Conservation (phyloP, 805 yeast genomes). For the Ogataea chonburiensis region DNA sequence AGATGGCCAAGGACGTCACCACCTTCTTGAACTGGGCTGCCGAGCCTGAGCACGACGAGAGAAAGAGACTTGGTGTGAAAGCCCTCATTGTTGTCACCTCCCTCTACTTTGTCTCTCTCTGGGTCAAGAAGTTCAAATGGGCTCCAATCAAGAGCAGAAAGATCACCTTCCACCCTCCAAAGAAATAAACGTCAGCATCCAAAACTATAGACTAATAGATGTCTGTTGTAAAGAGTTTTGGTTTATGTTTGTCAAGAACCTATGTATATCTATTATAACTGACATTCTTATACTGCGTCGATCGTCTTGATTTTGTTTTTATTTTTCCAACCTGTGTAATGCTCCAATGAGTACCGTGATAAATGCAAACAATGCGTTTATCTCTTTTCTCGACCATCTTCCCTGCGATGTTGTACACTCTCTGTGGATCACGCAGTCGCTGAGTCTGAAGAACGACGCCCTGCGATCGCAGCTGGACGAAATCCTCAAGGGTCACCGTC, state of each 20-base stretch:
- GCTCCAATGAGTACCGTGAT: slow-evolving; percentile 28
- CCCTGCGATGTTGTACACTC: slow-evolving; percentile 40
- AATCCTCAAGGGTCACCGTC: slow-evolving; percentile 4
- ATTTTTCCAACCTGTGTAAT: slow-evolving; percentile 2
- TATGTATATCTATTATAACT: slow-evolving; percentile 13
- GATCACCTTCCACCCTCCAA: slow-evolving; percentile 90
- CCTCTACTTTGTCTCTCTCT: slow-evolving; percentile 76
- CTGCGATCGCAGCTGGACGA: slow-evolving; percentile 12
- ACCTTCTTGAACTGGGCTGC: slow-evolving; percentile 97
- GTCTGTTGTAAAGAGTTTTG: slow-evolving; percentile 12
- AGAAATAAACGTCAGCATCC: slow-evolving; percentile 42
- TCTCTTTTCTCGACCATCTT: slow-evolving; percentile 38
- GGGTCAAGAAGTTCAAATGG: slow-evolving; percentile 99
- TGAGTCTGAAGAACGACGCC: slow-evolving; percentile 27
- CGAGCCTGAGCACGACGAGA: slow-evolving; percentile 97
- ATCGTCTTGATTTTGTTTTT: slow-evolving; percentile 5
- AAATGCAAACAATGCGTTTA: slow-evolving; percentile 35
- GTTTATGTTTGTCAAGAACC: slow-evolving; percentile 10
- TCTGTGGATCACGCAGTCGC: slow-evolving; percentile 37
- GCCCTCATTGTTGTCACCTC: slow-evolving; percentile 78
- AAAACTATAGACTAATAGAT: slow-evolving; percentile 12
- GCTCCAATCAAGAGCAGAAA: slow-evolving; percentile 92
- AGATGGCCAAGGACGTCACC: slow-evolving; percentile 98
- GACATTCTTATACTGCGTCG: slow-evolving; percentile 12
- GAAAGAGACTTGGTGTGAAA: slow-evolving; percentile 95